A percentile compares a stretch with the other conserved stretches of the same genome.
Conservation (phyloP, 139 green algal species). For the Micromonas pusilla region DNA sequence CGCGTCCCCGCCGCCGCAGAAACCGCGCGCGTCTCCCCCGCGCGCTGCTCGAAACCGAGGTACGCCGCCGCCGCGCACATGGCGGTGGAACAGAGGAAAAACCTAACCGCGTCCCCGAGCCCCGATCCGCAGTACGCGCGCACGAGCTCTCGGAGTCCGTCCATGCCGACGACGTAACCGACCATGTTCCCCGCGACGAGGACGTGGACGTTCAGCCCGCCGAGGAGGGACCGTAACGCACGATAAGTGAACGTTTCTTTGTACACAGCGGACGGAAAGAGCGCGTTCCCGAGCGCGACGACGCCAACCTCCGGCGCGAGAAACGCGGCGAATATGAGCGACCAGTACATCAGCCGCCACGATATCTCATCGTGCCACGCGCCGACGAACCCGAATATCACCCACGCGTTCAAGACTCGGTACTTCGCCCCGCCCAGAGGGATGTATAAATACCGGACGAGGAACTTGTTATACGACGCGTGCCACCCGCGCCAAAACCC, state of each 20-base stretch:
- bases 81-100: not conserved
- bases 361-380: slow-evolving; percentile 90
- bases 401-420: slow-evolving; percentile 68
- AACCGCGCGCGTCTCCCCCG: not conserved
- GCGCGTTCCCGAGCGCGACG: not conserved
- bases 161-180: slow-evolving; percentile 30
- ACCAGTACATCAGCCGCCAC: slow-evolving; percentile 63
- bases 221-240: slow-evolving; percentile 40
- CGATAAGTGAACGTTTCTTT: slow-evolving; percentile 32
- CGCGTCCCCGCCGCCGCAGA: too few species aligned
- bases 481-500: slow-evolving; percentile 85
- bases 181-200: slow-evolving; percentile 78
- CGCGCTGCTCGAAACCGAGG: slow-evolving; percentile 16
- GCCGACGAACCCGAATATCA: slow-evolving; percentile 91
- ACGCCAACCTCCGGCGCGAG: slow-evolving; percentile 53
- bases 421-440: slow-evolving; percentile 66
- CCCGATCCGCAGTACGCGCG: not conserved
- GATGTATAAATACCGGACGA: slow-evolving; percentile 82
- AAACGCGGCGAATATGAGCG: slow-evolving; percentile 66
- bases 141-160: not conserved
- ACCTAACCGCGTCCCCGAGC: not conserved
- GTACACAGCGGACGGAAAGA: not conserved
- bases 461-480: slow-evolving; percentile 73
- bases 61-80: not conserved
- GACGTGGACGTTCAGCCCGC: slow-evolving; percentile 54